A percentile compares a stretch with the other conserved stretches of the same genome.
Conservation (phyloP, 345 rosid genomes). For the Salix viminalis region DNA sequence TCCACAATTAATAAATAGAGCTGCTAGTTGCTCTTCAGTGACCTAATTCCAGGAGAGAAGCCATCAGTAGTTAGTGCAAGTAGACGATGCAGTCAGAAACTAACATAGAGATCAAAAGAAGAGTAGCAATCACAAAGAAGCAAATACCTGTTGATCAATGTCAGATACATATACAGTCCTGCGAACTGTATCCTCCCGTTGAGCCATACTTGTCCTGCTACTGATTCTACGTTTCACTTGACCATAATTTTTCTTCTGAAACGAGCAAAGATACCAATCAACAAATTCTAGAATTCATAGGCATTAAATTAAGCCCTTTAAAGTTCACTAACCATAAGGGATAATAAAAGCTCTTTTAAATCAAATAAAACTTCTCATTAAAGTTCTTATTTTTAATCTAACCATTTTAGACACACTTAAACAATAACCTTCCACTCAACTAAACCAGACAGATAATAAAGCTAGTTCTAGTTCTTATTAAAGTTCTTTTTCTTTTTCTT, state of each 20-base stretch:
- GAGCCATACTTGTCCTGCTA: slow-evolving; percentile 75
- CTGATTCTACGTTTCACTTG: slow-evolving; percentile 78
- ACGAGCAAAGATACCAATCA: slow-evolving; percentile 3
- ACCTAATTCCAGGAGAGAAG: slow-evolving; percentile 37
- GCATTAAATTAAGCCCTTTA: slow-evolving; percentile 23
- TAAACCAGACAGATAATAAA: neutral
- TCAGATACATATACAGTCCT: slow-evolving; percentile 84
- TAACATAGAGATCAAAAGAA: neutral
- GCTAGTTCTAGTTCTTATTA: too few species aligned
- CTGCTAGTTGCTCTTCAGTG: slow-evolving; percentile 92
- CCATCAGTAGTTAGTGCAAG: slow-evolving; percentile 2
- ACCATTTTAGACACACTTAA: neutral
- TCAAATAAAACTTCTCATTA: neutral
- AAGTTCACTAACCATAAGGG: neutral
- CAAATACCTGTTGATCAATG: slow-evolving; percentile 63
- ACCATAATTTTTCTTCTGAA: slow-evolving; percentile 65
- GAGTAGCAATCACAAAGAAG: neutral
- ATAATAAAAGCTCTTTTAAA: neutral
- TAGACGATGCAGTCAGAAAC: neutral
- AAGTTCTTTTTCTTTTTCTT: too few species aligned
- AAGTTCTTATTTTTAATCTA: neutral
- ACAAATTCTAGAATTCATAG: neutral
- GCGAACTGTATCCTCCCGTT: slow-evolving; percentile 79
- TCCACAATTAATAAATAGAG: slow-evolving; percentile 73
- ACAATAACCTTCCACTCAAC: neutral